Evolutionary conservation across 306 rosid genomes (phyloP).

Genomic region (Cucurbita moschata): DNA sequence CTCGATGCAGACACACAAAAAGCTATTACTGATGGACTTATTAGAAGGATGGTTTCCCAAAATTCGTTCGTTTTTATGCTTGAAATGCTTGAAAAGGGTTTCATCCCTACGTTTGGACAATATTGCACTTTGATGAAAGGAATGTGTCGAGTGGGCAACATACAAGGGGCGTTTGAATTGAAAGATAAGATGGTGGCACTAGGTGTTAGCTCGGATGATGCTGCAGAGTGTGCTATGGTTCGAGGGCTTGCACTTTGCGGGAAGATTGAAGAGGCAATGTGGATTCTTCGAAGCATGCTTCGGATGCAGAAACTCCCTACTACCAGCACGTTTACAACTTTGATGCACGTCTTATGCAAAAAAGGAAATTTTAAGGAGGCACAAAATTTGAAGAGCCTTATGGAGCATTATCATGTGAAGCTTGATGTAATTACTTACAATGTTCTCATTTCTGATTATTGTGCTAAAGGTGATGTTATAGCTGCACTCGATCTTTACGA

Average conservation of each 20-base stretch:
- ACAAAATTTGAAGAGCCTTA: slow-evolving; percentile 31
- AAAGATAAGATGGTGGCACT: slow-evolving; percentile 46
- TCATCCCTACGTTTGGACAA: slow-evolving; percentile 36
- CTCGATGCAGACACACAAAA: slow-evolving; percentile 31
- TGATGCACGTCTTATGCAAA: slow-evolving; percentile 48
- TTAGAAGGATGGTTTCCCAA: slow-evolving; percentile 29
- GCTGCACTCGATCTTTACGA: slow-evolving; percentile 55
- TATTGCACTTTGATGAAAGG: slow-evolving; percentile 47
- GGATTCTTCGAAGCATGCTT: slow-evolving; percentile 40
- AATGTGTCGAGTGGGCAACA: slow-evolving; percentile 59
- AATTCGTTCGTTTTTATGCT: slow-evolving; percentile 33
- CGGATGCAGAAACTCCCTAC: slow-evolving; percentile 39
- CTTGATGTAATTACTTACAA: slow-evolving; percentile 44
- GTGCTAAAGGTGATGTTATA: slow-evolving; percentile 40
- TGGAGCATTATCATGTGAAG: slow-evolving; percentile 43
- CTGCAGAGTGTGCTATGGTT: slow-evolving; percentile 60
- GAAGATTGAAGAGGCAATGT: slow-evolving; percentile 41
- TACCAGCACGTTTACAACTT: slow-evolving; percentile 57
- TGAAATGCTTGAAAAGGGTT: slow-evolving; percentile 45
- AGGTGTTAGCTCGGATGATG: slow-evolving; percentile 31
- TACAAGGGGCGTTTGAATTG: slow-evolving; percentile 42
- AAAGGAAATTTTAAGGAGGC: slow-evolving; percentile 44
- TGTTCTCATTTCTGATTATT: slow-evolving; percentile 63
- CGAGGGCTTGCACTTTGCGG: slow-evolving; percentile 55
- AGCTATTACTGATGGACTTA: slow-evolving; percentile 37